Evolutionary conservation across 129 eudicot species (phyloP).

Genomic region (Tagetes patula): DNA sequence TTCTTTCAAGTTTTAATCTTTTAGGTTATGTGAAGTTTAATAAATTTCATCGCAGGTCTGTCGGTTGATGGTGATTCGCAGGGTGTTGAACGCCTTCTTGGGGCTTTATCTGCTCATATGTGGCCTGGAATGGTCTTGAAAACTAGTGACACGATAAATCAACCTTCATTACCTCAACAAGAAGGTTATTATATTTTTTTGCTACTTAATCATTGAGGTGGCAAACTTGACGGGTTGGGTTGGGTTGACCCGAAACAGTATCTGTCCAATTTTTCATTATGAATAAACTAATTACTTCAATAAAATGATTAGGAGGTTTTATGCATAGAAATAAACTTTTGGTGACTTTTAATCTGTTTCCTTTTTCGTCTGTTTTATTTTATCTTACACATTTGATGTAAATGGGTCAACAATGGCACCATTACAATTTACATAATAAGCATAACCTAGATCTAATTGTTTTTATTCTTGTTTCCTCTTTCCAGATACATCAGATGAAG

Average conservation of each 20-base stretch:
- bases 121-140: constrained; percentile 93
- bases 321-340: neutral
- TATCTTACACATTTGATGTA: neutral
- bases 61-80: constrained; percentile 91
- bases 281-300: no score
- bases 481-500: constrained; percentile 87
- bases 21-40: neutral
- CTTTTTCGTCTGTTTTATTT: neutral
- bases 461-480: neutral
- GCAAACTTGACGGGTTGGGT: constrained; percentile 60
- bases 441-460: neutral
- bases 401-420: neutral
- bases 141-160: constrained; percentile 62
- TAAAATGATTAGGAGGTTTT: neutral
- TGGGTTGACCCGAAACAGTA: neutral
- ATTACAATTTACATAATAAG: neutral
- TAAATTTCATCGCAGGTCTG: constrained; percentile 54
- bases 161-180: constrained; percentile 65
- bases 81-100: constrained; percentile 74
- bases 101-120: constrained; percentile 94
- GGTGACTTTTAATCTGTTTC: neutral
- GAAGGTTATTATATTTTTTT: constrained; percentile 46
- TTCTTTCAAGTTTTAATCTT: neutral
- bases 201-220: neutral
- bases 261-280: neutral